Conservation (phyloP, 306 rosid genomes). For the Pachyrhizus erosus region DNA sequence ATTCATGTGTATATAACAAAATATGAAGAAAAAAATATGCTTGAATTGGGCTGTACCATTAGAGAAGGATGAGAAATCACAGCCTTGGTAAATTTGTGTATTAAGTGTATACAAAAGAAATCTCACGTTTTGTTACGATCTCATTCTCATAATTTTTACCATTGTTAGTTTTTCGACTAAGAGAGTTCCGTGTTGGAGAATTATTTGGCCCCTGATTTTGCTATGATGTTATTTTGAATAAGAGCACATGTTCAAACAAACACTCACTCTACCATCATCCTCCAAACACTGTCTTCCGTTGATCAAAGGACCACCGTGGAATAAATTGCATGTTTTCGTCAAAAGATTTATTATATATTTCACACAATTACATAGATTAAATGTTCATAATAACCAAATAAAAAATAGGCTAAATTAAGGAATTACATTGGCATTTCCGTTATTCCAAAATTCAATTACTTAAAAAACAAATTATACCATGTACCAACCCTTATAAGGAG, state of each 20-base stretch:
- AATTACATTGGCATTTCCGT: too few species aligned
- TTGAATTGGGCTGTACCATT: neutral
- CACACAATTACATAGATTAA: too few species aligned
- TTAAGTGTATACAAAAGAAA: neutral
- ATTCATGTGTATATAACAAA: constrained; percentile 34
- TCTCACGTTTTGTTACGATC: neutral
- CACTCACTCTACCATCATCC: neutral
- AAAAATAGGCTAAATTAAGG: too few species aligned
- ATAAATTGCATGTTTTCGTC: too few species aligned
- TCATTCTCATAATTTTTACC: neutral
- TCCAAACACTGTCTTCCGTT: neutral
- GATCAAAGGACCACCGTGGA: too few species aligned
- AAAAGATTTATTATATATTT: too few species aligned
- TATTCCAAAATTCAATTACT: too few species aligned
- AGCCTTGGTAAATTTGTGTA: constrained; percentile 16
- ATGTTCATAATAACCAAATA: too few species aligned
- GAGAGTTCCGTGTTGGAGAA: neutral
- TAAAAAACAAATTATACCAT: too few species aligned
- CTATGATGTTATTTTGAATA: neutral
- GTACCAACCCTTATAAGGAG: too few species aligned
- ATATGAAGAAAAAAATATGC: neutral
- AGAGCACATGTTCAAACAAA: neutral
- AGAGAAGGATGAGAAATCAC: constrained; percentile 26
- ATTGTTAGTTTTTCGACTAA: neutral
- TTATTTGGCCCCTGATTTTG: neutral